phyloP scores from a whole-genome alignment of 805 yeast species.

The Kodamaea kaohsiungensis region DNA sequence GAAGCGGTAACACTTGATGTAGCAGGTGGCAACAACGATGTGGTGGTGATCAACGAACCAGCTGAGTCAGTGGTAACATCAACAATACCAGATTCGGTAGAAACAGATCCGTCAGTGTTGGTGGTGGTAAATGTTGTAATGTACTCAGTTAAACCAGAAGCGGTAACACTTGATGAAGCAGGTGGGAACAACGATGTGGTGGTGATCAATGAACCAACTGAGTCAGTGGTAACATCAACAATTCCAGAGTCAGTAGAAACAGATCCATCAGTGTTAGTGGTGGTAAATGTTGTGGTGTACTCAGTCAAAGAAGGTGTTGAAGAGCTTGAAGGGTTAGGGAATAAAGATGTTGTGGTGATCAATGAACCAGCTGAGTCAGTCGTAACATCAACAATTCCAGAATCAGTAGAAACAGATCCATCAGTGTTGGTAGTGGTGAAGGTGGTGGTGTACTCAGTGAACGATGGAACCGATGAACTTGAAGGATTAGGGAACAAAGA shows the following conservation, averaged over 20 bases:
- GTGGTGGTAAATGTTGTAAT: too few species aligned
- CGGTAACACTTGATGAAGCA: neutral
- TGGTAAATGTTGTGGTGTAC: too few species aligned
- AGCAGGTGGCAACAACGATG: constrained; percentile 1
- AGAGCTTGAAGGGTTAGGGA: neutral
- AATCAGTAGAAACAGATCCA: constrained; percentile 9
- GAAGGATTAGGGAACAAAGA: constrained; percentile 8
- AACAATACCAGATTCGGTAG: too few species aligned
- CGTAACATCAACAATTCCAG: constrained; percentile 18
- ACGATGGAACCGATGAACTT: constrained; percentile 10
- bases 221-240: too few species aligned
- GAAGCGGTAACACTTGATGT: neutral
- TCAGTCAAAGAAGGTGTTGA: neutral
- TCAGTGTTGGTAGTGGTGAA: constrained; percentile 6
- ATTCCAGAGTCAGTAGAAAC: too few species aligned
- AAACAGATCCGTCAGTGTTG: too few species aligned
- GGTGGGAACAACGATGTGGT: constrained; percentile 9
- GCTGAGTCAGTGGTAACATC: constrained; percentile 20
- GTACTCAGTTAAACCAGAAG: neutral
- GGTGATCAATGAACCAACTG: constrained; percentile 16
- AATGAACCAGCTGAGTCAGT: constrained; percentile 18
- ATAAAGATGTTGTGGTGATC: constrained; percentile 15
- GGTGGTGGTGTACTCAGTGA: constrained; percentile 9
- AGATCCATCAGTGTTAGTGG: too few species aligned
- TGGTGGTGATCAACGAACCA: constrained; percentile 17